These are phyloP conservation scores for Citrus maxima DNA, from an alignment of 345 rosid genomes.

Conservation along the genomic window DNA sequence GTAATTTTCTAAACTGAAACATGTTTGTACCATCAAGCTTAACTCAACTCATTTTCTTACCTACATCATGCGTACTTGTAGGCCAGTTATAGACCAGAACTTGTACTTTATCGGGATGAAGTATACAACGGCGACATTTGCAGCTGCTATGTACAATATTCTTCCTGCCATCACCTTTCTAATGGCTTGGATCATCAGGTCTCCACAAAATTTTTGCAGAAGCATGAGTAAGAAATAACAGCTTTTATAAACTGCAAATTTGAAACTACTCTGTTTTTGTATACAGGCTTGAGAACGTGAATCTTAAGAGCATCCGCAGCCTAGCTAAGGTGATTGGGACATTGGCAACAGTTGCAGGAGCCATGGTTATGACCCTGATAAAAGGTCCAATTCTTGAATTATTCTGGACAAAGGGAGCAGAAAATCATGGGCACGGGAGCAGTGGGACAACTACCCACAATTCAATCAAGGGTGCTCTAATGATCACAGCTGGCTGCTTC, in stretches of 20 bases:
- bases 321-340: slow-evolving; percentile 75
- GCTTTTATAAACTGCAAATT: background rate
- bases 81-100: slow-evolving; percentile 92
- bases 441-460: slow-evolving; percentile 41
- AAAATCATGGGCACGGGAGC: slow-evolving; percentile 26
- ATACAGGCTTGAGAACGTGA: slow-evolving; percentile 64
- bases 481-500: slow-evolving; percentile 64
- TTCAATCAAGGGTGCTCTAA: slow-evolving; percentile 57
- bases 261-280: background rate
- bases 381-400: slow-evolving; percentile 62
- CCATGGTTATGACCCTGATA: slow-evolving; percentile 82
- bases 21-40: background rate
- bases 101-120: slow-evolving; percentile 74
- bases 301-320: slow-evolving; percentile 43
- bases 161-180: slow-evolving; percentile 84
- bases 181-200: slow-evolving; percentile 66
- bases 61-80: slow-evolving; percentile 2
- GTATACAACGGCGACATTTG: slow-evolving; percentile 79
- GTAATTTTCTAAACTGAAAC: slow-evolving; percentile 35
- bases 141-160: slow-evolving; percentile 77
- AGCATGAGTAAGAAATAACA: background rate
- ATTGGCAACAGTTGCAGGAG: slow-evolving; percentile 75
- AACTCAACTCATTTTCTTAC: no score
- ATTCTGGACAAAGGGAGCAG: slow-evolving; percentile 48
- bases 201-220: background rate